Conservation (phyloP, 2,329 filamentous ascomycete genomes). For the Pyrenophora seminiperda region DNA sequence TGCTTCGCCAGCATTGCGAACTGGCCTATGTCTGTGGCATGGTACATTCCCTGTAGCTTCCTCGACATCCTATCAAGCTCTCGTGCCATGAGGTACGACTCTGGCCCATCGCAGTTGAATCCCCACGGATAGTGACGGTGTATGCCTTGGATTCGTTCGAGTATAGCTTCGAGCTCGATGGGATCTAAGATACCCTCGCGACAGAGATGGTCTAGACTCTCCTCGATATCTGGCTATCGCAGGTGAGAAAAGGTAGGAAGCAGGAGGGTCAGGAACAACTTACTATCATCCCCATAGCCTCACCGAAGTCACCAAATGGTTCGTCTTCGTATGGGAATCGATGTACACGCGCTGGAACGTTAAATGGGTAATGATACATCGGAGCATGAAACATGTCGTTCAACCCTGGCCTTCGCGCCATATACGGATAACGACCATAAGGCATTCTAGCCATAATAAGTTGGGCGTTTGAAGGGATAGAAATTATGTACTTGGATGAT, state of each 20-base stretch:
- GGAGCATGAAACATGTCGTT: no score
- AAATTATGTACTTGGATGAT: not conserved
- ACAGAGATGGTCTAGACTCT: conserved; percentile 5
- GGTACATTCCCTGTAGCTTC: conserved; percentile 5
- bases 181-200: not conserved
- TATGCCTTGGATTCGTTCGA: conserved; percentile 7
- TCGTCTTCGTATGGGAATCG: no score
- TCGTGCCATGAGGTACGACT: conserved; percentile 13
- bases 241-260: not conserved
- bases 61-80: conserved; percentile 18
- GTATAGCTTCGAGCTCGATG: not conserved
- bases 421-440: not conserved
- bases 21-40: conserved; percentile 7
- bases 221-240: conserved; percentile 9
- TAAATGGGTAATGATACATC: no score
- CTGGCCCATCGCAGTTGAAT: conserved; percentile 10
- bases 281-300: no score
- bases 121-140: conserved; percentile 20
- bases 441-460: not conserved
- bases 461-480: not conserved
- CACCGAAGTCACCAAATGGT: no score
- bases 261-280: not conserved
- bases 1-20: conserved; percentile 11
- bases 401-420: no score
- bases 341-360: no score